Base-by-base conservation (phyloP, 225 moss, liverwort and hornwort genomes). In the Physcomitrium patens region DNA sequence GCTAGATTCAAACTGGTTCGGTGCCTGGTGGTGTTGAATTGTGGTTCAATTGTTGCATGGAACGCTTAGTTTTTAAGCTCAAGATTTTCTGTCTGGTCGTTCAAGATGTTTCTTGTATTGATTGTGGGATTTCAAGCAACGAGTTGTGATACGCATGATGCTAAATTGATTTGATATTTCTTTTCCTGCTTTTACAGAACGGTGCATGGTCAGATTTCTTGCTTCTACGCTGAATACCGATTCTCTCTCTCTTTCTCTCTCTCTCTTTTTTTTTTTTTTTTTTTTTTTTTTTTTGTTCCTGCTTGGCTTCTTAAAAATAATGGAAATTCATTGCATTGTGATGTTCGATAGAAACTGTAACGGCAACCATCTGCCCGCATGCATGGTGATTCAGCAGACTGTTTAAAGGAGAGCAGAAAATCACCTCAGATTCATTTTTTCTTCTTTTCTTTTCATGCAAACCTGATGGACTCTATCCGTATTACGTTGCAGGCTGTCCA, bases 341-440 rank as follows among this genome's bases (percentile, higher is more conserved):
- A 26, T 71, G 50, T 62, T 50, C 37, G 48, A 50, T 72, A 50
- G 50, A 15, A 41, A 20, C 15, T 31, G 62, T 26, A 54, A 45
- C 12, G 5, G 24, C 26, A 24, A 54, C 10, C 53, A 53, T 53
- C 15, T 27, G 28, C 18, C 46, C 41, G 59, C 8, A 46, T 45
- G 58, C 15, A 48, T 65, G 65, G 48, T 24, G 8, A 27, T 16
- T 53, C 37, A 42, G 42, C 16, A 22, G 22, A 63, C 12, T 31
- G 73, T 73, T 23, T 11, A 41, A 46, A 47, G 43, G 44, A 12
- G 71, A 71, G 71, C 26, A 71, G 62, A 63, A 20, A 20, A 65
- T 55, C 9, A 14, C 44, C 54, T 18, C 18, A 27, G 45, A 55
- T 65, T 65, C 42, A 45, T 74, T 65, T 44, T n/a, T 15, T 73